phyloP scores from a whole-genome alignment of 2,329 filamentous ascomycete genomes.

The Aureobasidium musti region DNA sequence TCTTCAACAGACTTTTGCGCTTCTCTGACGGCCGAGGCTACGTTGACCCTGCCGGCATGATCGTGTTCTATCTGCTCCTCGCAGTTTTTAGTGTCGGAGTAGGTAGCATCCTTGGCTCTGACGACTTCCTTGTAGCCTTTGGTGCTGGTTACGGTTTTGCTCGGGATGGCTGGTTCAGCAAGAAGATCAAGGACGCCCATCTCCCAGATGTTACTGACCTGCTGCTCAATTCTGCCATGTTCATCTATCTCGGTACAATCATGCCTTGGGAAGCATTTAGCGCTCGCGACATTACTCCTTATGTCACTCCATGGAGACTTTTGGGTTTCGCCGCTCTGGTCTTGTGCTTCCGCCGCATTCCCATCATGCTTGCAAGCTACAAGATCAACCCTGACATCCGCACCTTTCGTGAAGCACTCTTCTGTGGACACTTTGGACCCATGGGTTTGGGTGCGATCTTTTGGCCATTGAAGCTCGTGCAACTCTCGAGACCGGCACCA shows the following conservation, averaged over 20 bases:
- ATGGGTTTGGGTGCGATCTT: slow-evolving; percentile 61
- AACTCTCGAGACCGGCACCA: slow-evolving; percentile 54
- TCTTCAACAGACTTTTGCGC: slow-evolving; percentile 52
- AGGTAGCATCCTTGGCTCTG: slow-evolving; percentile 54
- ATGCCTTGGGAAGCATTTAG: slow-evolving; percentile 55
- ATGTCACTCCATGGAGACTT: slow-evolving; percentile 46
- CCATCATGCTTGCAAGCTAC: slow-evolving; percentile 53
- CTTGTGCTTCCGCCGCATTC: slow-evolving; percentile 55
- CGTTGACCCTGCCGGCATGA: slow-evolving; percentile 54
- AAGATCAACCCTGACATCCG: slow-evolving; percentile 52
- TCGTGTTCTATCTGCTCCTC: slow-evolving; percentile 59
- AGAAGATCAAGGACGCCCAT: slow-evolving; percentile 49
- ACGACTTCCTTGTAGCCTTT: slow-evolving; percentile 61
- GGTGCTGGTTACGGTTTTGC: slow-evolving; percentile 58
- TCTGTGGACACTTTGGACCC: slow-evolving; percentile 59
- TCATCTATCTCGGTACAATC: slow-evolving; percentile 59
- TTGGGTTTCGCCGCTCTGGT: slow-evolving; percentile 53
- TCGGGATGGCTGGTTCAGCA: slow-evolving; percentile 56
- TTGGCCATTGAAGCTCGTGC: slow-evolving; percentile 58
- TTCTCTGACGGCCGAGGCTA: slow-evolving; percentile 51
- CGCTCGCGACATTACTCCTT: slow-evolving; percentile 45
- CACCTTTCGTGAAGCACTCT: slow-evolving; percentile 56
- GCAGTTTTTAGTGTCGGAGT: slow-evolving; percentile 56
- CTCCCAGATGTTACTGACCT: slow-evolving; percentile 57
- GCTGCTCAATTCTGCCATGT: slow-evolving; percentile 58